Conservation (phyloP, 2,329 filamentous ascomycete genomes). For the Penicillium sp. region DNA sequence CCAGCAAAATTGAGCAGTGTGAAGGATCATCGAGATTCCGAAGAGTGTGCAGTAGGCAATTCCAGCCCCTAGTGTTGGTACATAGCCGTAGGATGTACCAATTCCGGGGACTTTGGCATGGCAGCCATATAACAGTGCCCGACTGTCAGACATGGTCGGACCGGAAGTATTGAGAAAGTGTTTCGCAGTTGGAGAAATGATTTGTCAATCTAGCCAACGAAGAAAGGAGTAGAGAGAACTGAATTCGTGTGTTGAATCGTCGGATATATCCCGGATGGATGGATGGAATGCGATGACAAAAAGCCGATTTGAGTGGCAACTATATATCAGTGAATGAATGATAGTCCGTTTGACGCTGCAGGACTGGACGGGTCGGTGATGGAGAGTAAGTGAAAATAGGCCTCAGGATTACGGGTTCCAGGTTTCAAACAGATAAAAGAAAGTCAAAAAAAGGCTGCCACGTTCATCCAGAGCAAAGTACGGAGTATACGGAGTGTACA, state of each 20-base stretch:
- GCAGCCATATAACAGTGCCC: slow-evolving; percentile 32
- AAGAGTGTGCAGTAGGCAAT: slow-evolving; percentile 45
- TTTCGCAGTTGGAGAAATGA: background rate
- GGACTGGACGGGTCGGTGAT: background rate
- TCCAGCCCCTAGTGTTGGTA: slow-evolving; percentile 42
- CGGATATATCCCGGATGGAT: background rate
- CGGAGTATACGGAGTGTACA: background rate
- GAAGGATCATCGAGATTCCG: slow-evolving; percentile 43
- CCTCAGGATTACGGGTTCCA: background rate
- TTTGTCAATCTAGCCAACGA: background rate
- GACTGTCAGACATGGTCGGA: slow-evolving; percentile 18
- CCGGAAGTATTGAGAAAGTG: background rate
- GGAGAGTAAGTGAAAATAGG: background rate
- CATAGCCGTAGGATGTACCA: slow-evolving; percentile 42
- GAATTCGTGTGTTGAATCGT: too few species aligned
- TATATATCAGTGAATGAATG: slow-evolving; percentile 4
- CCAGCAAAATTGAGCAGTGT: slow-evolving; percentile 44
- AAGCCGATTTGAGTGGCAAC: background rate
- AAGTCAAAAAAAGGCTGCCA: background rate
- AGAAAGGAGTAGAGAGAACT: background rate
- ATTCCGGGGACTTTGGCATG: slow-evolving; percentile 35
- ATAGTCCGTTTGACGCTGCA: background rate
- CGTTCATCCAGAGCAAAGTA: background rate
- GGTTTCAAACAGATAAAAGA: background rate
- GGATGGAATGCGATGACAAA: background rate